Conservation (phyloP, 306 rosid genomes). For the Astragalus glycyphyllos region DNA sequence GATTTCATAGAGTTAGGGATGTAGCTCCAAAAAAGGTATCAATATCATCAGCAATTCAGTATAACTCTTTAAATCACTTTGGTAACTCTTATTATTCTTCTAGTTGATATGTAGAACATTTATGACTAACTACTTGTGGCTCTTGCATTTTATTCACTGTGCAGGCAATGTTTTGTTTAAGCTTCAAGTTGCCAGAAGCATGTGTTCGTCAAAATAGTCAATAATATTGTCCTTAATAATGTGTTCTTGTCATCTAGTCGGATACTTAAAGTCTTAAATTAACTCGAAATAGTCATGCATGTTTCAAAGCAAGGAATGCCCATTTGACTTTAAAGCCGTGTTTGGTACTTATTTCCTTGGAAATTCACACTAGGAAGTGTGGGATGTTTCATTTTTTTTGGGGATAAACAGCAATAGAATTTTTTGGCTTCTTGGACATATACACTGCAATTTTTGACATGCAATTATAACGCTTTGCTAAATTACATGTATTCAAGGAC, state of each 20-base stretch:
- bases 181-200: constrained; percentile 61
- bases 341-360: no score
- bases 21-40: constrained; percentile 97
- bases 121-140: constrained; percentile 13
- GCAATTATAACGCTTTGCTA: no score
- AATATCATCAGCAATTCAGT: constrained; percentile 45
- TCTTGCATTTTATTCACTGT: constrained; percentile 29
- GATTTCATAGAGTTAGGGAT: constrained; percentile 86
- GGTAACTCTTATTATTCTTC: not conserved
- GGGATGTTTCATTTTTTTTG: no score
- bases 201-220: constrained; percentile 53
- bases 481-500: no score
- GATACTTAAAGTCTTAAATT: no score
- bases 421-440: no score
- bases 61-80: not conserved
- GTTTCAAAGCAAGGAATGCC: no score
- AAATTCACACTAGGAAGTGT: no score
- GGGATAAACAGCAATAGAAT: no score
- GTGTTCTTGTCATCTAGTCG: not conserved
- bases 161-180: constrained; percentile 93
- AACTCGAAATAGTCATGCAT: no score
- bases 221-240: constrained; percentile 21
- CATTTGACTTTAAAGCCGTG: no score
- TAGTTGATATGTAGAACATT: constrained; percentile 20
- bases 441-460: no score